A percentile compares a stretch with the other conserved stretches of the same genome.
These are phyloP conservation scores for Eucalyptus sideroxylon DNA, from an alignment of 345 rosid species.

Conservation along the genomic window DNA sequence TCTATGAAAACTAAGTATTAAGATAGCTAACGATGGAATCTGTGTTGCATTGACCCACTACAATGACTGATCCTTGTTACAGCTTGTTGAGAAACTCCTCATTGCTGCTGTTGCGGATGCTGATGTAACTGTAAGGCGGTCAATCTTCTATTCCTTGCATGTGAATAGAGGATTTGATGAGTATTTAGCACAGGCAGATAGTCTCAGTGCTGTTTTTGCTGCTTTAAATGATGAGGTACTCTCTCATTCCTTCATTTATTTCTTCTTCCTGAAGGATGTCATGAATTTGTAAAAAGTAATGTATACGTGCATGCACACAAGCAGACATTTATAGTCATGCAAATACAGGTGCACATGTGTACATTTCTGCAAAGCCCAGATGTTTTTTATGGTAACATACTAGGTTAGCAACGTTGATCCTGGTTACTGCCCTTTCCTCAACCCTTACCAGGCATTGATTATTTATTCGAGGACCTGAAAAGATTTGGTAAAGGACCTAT, in stretches of 20 bases:
- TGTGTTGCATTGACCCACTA: neutral
- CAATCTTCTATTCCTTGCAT: conserved; percentile 75
- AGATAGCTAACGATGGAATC: neutral
- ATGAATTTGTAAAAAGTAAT: neutral
- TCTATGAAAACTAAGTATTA: neutral
- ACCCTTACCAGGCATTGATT: neutral
- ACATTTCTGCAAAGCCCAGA: neutral
- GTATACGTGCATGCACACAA: neutral
- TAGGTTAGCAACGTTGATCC: neutral
- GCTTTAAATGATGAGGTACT: conserved; percentile 96
- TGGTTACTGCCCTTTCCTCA: neutral
- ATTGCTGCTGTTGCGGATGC: conserved; percentile 95
- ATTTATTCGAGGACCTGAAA: neutral
- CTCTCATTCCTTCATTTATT: neutral
- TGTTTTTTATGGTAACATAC: neutral
- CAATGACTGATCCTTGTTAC: conserved; percentile 20
- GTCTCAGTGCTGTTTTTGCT: conserved; percentile 94
- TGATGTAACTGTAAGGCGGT: conserved; percentile 87
- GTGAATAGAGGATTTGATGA: conserved; percentile 86
- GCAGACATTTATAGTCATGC: neutral
- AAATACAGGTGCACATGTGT: neutral
- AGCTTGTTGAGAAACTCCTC: conserved; percentile 99
- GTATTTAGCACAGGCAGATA: conserved; percentile 92
- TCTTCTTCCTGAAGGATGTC: neutral
- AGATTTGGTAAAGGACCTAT: neutral